Evolutionary conservation across 2,329 filamentous ascomycete genomes (phyloP).

Genomic region (Alternaria triticina): DNA sequence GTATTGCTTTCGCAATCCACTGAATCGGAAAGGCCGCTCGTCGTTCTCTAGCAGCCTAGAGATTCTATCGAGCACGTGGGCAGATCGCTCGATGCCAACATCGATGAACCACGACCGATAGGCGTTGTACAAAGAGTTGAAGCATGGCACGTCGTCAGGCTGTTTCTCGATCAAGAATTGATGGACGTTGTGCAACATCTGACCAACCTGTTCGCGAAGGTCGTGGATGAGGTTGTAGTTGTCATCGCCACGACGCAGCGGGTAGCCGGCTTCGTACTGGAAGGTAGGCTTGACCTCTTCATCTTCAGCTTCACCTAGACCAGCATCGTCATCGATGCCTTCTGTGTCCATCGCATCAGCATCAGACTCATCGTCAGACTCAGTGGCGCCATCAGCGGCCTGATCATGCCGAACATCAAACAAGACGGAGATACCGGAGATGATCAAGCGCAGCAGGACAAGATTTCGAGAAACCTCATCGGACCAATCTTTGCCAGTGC

Average conservation of each 20-base stretch:
- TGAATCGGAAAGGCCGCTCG: slow-evolving; percentile 91
- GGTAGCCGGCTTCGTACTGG: slow-evolving; percentile 86
- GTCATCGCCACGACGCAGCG: slow-evolving; percentile 66
- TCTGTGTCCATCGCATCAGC: slow-evolving; percentile 53
- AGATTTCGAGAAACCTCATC: slow-evolving; percentile 93
- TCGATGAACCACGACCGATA: slow-evolving; percentile 98
- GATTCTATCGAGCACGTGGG: slow-evolving; percentile 88
- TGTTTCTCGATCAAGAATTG: slow-evolving; percentile 81
- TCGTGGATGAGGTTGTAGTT: slow-evolving; percentile 78
- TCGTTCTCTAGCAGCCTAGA: slow-evolving; percentile 84
- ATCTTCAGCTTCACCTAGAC: slow-evolving; percentile 73
- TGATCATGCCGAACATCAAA: slow-evolving; percentile 72
- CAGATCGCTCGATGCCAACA: slow-evolving; percentile 93
- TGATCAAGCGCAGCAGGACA: slow-evolving; percentile 83
- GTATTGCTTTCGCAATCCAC: slow-evolving; percentile 88
- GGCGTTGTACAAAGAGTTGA: slow-evolving; percentile 88
- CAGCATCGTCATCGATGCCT: slow-evolving; percentile 56
- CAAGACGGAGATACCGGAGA: slow-evolving; percentile 86
- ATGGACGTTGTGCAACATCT: slow-evolving; percentile 83
- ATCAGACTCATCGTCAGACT: slow-evolving; percentile 58
- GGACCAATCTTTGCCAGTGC: slow-evolving; percentile 98
- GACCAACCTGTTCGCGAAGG: slow-evolving; percentile 79
- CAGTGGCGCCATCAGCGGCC: slow-evolving; percentile 46
- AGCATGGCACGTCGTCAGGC: slow-evolving; percentile 94
- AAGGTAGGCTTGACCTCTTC: slow-evolving; percentile 86